Evolutionary conservation across 768 basidiomycete genomes (phyloP).

Genomic region (Leccinum rimulosum): DNA sequence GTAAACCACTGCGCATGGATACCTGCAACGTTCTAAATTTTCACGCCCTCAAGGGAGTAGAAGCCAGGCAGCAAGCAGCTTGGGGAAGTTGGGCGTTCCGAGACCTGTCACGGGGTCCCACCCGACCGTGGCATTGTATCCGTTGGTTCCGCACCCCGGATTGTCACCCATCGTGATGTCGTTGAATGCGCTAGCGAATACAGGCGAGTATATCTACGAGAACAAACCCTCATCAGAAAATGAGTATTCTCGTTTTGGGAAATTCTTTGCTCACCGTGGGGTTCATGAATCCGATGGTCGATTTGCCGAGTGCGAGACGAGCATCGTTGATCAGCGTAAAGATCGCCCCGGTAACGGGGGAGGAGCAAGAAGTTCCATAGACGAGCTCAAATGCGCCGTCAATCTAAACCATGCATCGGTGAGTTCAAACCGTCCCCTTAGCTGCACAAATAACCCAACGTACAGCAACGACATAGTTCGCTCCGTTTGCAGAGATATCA

Average conservation of each 20-base stretch:
- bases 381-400: slow-evolving; percentile 34
- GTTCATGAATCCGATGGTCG: slow-evolving; percentile 42
- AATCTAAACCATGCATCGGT: slow-evolving; percentile 21
- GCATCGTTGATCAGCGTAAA: slow-evolving; percentile 39
- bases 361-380: slow-evolving; percentile 34
- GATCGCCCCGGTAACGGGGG: slow-evolving; percentile 33
- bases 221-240: not conserved
- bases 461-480: slow-evolving; percentile 27
- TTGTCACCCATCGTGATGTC: slow-evolving; percentile 23
- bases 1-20: not conserved
- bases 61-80: slow-evolving; percentile 43
- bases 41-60: slow-evolving; percentile 31
- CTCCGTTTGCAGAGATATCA: slow-evolving; percentile 38
- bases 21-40: not conserved
- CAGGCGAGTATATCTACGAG: slow-evolving; percentile 17
- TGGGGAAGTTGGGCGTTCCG: slow-evolving; percentile 46
- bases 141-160: slow-evolving; percentile 28
- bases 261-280: slow-evolving; percentile 39
- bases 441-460: not conserved
- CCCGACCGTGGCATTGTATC: slow-evolving; percentile 23
- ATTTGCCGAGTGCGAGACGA: slow-evolving; percentile 31
- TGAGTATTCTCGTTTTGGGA: slow-evolving; percentile 1
- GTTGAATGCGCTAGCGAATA: slow-evolving; percentile 17
- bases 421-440: not conserved
- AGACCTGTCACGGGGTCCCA: slow-evolving; percentile 38